These are phyloP conservation scores for Simmondsia chinensis DNA, from an alignment of 148 eudicot species.

Conservation along the genomic window DNA sequence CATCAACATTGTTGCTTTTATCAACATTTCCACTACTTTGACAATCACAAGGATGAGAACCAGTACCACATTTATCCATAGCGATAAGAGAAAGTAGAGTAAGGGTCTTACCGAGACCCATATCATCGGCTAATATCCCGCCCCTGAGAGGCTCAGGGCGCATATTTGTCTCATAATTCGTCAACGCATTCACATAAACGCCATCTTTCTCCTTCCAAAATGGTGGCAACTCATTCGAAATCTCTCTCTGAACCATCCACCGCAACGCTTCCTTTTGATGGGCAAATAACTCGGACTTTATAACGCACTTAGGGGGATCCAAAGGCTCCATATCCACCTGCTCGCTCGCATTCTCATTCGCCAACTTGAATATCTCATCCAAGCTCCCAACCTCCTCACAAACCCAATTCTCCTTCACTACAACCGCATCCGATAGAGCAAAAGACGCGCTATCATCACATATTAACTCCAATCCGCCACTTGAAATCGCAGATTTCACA, in stretches of 20 bases:
- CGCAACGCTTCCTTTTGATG: slow-evolving; percentile 87
- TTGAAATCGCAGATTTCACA: slow-evolving; percentile 26
- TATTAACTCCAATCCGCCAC: slow-evolving; percentile 58
- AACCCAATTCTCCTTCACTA: slow-evolving; percentile 47
- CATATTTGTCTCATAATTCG: slow-evolving; percentile 40
- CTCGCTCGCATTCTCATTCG: slow-evolving; percentile 39
- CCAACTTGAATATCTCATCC: slow-evolving; percentile 74
- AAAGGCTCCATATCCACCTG: slow-evolving; percentile 28
- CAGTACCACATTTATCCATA: slow-evolving; percentile 30
- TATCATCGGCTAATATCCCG: slow-evolving; percentile 94
- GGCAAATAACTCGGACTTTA: slow-evolving; percentile 46
- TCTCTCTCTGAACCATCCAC: slow-evolving; percentile 82
- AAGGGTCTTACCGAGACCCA: slow-evolving; percentile 95
- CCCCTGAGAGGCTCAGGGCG: slow-evolving; percentile 76
- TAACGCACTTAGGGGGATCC: slow-evolving; percentile 57
- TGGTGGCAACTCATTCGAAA: slow-evolving; percentile 59
- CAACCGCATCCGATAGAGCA: slow-evolving; percentile 50
- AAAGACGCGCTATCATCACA: slow-evolving; percentile 27
- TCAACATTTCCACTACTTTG: slow-evolving; percentile 6
- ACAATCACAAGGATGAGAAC: slow-evolving; percentile 6
- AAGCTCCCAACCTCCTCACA: slow-evolving; percentile 33
- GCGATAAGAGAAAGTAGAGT: slow-evolving; percentile 84
- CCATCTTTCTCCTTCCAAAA: slow-evolving; percentile 78
- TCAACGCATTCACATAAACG: slow-evolving; percentile 62
- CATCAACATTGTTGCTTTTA: slow-evolving; percentile 17